Evolutionary conservation across 345 rosid genomes (phyloP).

Genomic region (Erucastrum elatum): DNA sequence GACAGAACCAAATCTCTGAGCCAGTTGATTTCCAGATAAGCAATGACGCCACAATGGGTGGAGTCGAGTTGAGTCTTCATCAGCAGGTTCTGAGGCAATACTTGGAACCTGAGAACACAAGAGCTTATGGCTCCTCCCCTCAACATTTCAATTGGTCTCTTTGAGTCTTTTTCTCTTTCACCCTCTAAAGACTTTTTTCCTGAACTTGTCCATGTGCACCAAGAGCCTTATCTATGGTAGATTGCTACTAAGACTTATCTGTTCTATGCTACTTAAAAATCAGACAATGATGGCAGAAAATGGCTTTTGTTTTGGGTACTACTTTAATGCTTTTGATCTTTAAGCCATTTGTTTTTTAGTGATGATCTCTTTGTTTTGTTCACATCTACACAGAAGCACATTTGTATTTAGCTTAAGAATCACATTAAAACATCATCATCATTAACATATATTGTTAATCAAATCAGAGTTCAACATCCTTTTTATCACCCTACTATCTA

Average conservation of each 20-base stretch:
- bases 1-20: constrained; percentile 47
- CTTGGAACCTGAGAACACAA: constrained; percentile 56
- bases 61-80: constrained; percentile 44
- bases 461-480: constrained; percentile 28
- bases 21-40: constrained; percentile 39
- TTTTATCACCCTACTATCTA: constrained; percentile 21
- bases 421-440: background rate
- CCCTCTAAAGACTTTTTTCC: background rate
- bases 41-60: constrained; percentile 39
- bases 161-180: constrained; percentile 32
- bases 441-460: background rate
- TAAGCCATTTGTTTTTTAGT: background rate
- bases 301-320: constrained; percentile 1
- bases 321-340: constrained; percentile 8
- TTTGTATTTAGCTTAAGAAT: background rate
- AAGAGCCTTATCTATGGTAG: constrained; percentile 20
- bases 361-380: background rate
- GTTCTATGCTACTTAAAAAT: constrained; percentile 5
- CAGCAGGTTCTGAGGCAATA: constrained; percentile 61
- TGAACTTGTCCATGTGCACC: constrained; percentile 7
- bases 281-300: constrained; percentile 11
- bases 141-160: constrained; percentile 71
- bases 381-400: background rate
- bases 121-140: constrained; percentile 48
- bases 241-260: constrained; percentile 10